phyloP scores from a whole-genome alignment of 2,329 filamentous ascomycete species.

The Aspergillus sclerotialis region DNA sequence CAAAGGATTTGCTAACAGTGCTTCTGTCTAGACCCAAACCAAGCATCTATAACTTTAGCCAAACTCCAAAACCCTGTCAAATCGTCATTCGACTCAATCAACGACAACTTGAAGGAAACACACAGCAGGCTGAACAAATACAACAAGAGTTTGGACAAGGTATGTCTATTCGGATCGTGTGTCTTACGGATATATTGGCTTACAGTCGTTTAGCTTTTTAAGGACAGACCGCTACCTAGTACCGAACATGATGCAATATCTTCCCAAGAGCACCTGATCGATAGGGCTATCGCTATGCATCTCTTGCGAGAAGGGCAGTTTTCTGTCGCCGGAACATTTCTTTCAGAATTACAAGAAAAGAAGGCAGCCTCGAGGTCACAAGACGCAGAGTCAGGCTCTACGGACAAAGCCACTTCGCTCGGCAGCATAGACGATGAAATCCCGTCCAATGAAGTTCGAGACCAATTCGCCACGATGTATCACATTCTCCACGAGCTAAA shows the following conservation, averaged over 20 bases:
- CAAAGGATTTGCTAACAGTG: background rate
- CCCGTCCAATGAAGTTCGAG: slow-evolving; percentile 63
- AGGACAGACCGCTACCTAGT: slow-evolving; percentile 62
- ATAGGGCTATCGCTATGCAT: slow-evolving; percentile 94
- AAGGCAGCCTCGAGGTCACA: slow-evolving; percentile 31
- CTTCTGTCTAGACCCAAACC: slow-evolving; percentile 52
- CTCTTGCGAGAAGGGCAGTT: slow-evolving; percentile 92
- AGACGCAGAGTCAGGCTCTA: slow-evolving; percentile 21
- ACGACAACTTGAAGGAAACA: slow-evolving; percentile 73
- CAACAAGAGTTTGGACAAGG: slow-evolving; percentile 77
- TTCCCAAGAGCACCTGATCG: slow-evolving; percentile 69
- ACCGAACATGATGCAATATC: slow-evolving; percentile 75
- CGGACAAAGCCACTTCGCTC: slow-evolving; percentile 35
- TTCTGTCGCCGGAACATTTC: slow-evolving; percentile 75
- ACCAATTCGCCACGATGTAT: slow-evolving; percentile 85
- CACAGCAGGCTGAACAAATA: slow-evolving; percentile 78
- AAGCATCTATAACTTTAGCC: slow-evolving; percentile 66
- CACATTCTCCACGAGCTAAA: slow-evolving; percentile 74
- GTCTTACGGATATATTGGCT: background rate
- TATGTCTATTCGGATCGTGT: slow-evolving; percentile 26
- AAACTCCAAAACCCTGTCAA: slow-evolving; percentile 83
- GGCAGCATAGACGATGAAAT: slow-evolving; percentile 51
- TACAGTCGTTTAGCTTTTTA: slow-evolving; percentile 48
- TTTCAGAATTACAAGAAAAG: slow-evolving; percentile 58
- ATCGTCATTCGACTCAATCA: slow-evolving; percentile 70